These are phyloP conservation scores for Acidiella bohemica DNA, from an alignment of 495 filamentous ascomycete genomes.

Conservation along the genomic window DNA sequence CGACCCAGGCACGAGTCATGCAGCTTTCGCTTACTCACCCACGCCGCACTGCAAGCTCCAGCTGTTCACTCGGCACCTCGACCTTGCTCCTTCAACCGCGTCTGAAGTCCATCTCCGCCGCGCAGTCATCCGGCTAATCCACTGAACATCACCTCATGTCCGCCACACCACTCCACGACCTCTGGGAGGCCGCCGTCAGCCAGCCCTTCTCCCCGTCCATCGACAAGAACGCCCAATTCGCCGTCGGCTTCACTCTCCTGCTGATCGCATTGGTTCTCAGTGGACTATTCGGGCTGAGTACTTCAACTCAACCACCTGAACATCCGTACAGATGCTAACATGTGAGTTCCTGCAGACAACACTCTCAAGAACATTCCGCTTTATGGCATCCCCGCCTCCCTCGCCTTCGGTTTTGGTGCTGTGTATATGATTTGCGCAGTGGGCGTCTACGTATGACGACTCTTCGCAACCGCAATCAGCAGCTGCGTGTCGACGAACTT, in stretches of 20 bases:
- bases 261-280: slow-evolving; percentile 48
- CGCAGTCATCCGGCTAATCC: background rate
- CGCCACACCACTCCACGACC: slow-evolving; percentile 59
- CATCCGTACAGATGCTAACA: background rate
- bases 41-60: no score
- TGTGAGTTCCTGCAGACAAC: slow-evolving; percentile 51
- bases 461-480: background rate
- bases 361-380: slow-evolving; percentile 63
- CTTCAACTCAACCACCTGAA: slow-evolving; percentile 25
- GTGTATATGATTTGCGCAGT: slow-evolving; percentile 98
- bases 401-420: slow-evolving; percentile 84
- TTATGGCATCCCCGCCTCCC: slow-evolving; percentile 74
- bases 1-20: no score
- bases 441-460: slow-evolving; percentile 87
- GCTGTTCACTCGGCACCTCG: background rate
- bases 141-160: slow-evolving; percentile 23
- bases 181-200: slow-evolving; percentile 79
- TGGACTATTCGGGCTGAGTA: slow-evolving; percentile 72
- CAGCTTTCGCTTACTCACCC: no score
- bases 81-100: background rate
- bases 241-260: slow-evolving; percentile 66
- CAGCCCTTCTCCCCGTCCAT: slow-evolving; percentile 71
- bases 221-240: slow-evolving; percentile 71
- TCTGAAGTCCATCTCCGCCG: background rate
- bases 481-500: no score